phyloP scores from a whole-genome alignment of 2,329 filamentous ascomycete genomes.

The Metarhizium guizhouense region DNA sequence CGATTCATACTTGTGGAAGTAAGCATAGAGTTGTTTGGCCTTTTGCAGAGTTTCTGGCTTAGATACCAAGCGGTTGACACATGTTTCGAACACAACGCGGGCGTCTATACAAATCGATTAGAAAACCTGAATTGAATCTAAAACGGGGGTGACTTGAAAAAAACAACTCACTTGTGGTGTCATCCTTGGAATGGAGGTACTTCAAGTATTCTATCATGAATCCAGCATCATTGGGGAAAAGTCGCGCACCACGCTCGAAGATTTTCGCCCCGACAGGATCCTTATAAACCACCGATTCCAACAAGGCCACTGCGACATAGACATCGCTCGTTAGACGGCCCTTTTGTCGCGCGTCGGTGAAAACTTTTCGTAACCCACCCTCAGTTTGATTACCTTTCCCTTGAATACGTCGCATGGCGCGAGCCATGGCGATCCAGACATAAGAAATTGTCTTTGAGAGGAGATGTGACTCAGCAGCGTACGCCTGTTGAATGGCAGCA shows the following conservation, averaged over 20 bases:
- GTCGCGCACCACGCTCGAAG: conserved; percentile 84
- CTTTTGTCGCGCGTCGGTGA: conserved; percentile 77
- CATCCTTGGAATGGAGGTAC: conserved; percentile 84
- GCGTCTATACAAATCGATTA: conserved; percentile 53
- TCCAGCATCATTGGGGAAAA: conserved; percentile 88
- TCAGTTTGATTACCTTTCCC: conserved; percentile 58
- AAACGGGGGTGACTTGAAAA: neutral
- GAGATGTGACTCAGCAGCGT: conserved; percentile 62
- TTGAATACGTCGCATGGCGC: conserved; percentile 88
- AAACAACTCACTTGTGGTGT: conserved; percentile 71
- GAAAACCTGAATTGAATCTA: neutral
- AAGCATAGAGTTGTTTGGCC: conserved; percentile 77
- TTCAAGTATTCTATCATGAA: conserved; percentile 96
- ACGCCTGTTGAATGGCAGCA: conserved; percentile 53
- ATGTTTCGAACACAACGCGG: conserved; percentile 90
- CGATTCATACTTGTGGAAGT: conserved; percentile 93
- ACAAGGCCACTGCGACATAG: conserved; percentile 84
- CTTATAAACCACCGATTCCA: conserved; percentile 94
- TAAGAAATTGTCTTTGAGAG: conserved; percentile 83
- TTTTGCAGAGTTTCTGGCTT: conserved; percentile 67
- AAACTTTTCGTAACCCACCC: conserved; percentile 82
- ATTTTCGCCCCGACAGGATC: conserved; percentile 90
- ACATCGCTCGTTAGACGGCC: conserved; percentile 90
- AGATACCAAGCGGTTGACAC: conserved; percentile 70
- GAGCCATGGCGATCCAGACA: conserved; percentile 90